Evolutionary conservation across 306 rosid species (phyloP).

Genomic region (Astragalus membranaceus): DNA sequence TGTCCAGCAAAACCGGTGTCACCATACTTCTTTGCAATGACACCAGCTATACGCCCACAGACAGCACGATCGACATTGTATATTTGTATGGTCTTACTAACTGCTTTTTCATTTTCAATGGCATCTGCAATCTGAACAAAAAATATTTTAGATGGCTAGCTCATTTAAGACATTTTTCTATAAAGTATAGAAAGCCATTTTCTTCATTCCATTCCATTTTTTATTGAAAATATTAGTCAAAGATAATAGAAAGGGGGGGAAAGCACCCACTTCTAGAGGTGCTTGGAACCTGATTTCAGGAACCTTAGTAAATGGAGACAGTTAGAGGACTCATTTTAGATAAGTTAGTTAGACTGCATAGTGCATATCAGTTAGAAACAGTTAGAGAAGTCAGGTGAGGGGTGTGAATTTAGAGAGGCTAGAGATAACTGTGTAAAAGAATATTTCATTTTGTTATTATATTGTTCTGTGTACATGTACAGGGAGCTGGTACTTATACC

Average conservation of each 20-base stretch:
- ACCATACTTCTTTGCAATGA: constrained; percentile 89
- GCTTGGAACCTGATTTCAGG: neutral
- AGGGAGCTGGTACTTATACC: too few relatives aligned
- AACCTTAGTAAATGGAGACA: too few relatives aligned
- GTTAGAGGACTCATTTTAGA: too few relatives aligned
- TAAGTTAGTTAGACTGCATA: too few relatives aligned
- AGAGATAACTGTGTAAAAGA: too few relatives aligned
- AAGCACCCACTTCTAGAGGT: neutral
- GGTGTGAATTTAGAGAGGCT: too few relatives aligned
- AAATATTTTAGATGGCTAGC: neutral
- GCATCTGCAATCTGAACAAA: constrained; percentile 74
- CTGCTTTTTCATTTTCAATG: constrained; percentile 73
- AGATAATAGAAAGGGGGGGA: neutral
- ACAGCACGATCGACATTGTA: constrained; percentile 86
- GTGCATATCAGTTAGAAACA: neutral
- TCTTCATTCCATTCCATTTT: neutral
- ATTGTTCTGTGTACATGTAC: too few relatives aligned
- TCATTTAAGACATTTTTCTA: neutral
- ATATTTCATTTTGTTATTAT: too few relatives aligned
- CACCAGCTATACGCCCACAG: constrained; percentile 91
- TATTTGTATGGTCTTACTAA: constrained; percentile 57
- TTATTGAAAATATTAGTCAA: neutral
- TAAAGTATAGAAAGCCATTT: neutral
- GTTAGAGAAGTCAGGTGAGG: neutral
- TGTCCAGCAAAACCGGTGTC: constrained; percentile 98